Evolutionary conservation across 345 rosid genomes (phyloP), one percentile per base, ranked within the genome.

Genomic region (Dipteronia sinensis): DNA sequence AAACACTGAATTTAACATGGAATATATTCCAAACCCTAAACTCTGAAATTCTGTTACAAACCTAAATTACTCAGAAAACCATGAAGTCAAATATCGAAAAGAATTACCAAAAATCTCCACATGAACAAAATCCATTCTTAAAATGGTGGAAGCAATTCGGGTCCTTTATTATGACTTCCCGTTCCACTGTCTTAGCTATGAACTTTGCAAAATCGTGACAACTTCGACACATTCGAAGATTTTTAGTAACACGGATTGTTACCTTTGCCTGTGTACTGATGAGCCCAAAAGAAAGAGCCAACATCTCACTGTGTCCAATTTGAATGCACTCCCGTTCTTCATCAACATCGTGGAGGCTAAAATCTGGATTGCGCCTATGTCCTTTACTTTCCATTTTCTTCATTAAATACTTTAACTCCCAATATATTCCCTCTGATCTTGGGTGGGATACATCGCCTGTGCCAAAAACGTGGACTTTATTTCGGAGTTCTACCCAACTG

Each of bases 371-470:
- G 23, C 22, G 65, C 51, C 29, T 46, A 16, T 19, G 65, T 17
- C 77, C 74, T 66, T 75, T 72, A 11, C 69, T 77, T 69, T 40
- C 81, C 82, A 82, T 76, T 86, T 82, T 77, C 82, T 77, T 82
- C 82, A 76, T 71, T 47, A 86, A 78, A 56, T 47, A 66, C 65
- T 80, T 74, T 42, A 87, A 76, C 75, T 87, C 83, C 84, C 82
- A 53, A 64, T 83, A 84, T 77, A 89, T 82, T 67, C 77, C 63
- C 82, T 81, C 86, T 2, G 88, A 86, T 69, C 87, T 85, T 12
- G 91, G 93, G 74, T 88, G 91, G 23, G 86, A 86, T 17, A 83
- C 81, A 65, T 89, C 89, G 23, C 87, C 88, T 9, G 89, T 89
- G 19, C 88, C 88, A 49, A 89, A 89, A 17, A 78, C 83, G 70